phyloP scores from a whole-genome alignment of 192 early-diverging fungal genomes.

The Podochytrium sp. region DNA sequence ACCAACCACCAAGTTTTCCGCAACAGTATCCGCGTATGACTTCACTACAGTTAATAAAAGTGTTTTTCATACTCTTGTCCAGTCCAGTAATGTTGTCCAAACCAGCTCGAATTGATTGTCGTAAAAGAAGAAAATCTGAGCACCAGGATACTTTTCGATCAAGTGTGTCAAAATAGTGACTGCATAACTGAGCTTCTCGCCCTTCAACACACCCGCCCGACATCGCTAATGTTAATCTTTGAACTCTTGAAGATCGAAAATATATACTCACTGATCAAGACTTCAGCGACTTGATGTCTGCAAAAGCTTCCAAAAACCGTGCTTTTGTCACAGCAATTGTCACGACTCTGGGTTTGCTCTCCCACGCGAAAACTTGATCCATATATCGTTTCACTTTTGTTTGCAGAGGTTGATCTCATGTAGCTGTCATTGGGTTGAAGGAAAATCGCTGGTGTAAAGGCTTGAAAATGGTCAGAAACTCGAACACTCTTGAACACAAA shows the following conservation, averaged over 20 bases:
- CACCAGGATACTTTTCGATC: neutral
- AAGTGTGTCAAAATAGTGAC: neutral
- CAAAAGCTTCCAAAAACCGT: neutral
- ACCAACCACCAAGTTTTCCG: neutral
- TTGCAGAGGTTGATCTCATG: neutral
- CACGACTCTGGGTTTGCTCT: neutral
- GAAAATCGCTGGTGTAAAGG: neutral
- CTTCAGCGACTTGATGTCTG: neutral
- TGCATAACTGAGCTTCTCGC: neutral
- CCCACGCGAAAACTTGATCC: neutral
- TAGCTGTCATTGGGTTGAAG: neutral
- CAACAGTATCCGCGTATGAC: neutral
- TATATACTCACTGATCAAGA: neutral
- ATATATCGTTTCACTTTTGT: neutral
- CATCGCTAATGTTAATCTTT: neutral
- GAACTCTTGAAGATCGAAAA: neutral
- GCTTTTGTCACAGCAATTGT: neutral
- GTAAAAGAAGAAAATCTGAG: neutral
- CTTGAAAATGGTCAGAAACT: neutral
- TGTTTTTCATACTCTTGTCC: neutral
- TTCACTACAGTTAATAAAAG: neutral
- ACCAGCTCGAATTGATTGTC: neutral
- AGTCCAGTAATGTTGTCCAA: neutral
- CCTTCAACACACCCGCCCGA: neutral
- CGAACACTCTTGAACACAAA: neutral